Percentiles rank a stretch among this genome's conserved stretches.
Evolutionary conservation across 1,284 basidiomycete species (phyloP).

Genomic region (Tilletia walkeri): DNA sequence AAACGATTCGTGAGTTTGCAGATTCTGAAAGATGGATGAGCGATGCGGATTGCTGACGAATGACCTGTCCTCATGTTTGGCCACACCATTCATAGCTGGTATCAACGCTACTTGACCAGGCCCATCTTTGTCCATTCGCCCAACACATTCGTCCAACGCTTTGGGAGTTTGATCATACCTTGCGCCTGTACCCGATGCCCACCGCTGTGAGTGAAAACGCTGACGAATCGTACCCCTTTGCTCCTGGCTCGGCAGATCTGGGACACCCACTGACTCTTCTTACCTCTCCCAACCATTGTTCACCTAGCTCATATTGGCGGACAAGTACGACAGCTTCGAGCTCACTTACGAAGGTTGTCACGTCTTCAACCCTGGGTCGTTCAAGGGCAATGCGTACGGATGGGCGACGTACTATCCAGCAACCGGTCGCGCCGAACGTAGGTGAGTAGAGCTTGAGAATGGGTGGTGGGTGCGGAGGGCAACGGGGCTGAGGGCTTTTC

Average conservation of each 20-base stretch:
- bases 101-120: constrained; percentile 55
- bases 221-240: too few relatives aligned
- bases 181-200: constrained; percentile 91
- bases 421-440: constrained; percentile 34
- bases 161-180: constrained; percentile 85
- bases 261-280: neutral
- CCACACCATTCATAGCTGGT: constrained; percentile 34
- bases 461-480: too few relatives aligned
- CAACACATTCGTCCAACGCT: constrained; percentile 77
- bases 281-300: neutral
- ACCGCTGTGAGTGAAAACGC: constrained; percentile 67
- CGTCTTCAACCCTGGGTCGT: constrained; percentile 88
- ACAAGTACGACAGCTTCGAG: constrained; percentile 93
- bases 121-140: constrained; percentile 75
- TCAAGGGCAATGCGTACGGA: constrained; percentile 38
- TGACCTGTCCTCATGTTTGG: neutral
- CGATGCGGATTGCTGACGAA: neutral
- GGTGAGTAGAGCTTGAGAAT: constrained; percentile 4
- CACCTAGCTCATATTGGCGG: constrained; percentile 86
- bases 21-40: neutral
- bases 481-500: too few relatives aligned
- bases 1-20: constrained; percentile 41
- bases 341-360: constrained; percentile 97
- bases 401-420: constrained; percentile 40
- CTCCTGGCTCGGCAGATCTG: neutral